Percentiles rank a stretch among this genome's conserved stretches.
Evolutionary conservation across 2,329 filamentous ascomycete species (phyloP).

Genomic region (Colletotrichum tanaceti): DNA sequence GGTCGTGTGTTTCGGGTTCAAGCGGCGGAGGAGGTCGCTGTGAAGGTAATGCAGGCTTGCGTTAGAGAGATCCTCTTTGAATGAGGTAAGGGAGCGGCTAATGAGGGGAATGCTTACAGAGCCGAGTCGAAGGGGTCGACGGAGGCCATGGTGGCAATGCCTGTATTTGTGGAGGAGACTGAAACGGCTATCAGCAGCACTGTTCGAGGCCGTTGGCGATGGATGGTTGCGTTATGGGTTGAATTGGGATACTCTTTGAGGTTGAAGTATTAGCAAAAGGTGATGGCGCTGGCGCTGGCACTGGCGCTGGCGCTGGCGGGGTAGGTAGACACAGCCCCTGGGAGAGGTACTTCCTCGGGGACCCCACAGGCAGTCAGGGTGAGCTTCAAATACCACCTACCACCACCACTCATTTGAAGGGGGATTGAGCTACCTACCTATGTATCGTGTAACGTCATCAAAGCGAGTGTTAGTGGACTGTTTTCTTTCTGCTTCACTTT

Average conservation of each 20-base stretch:
- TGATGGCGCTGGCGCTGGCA: slow-evolving; percentile 15
- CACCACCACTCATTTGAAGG: slow-evolving; percentile 17
- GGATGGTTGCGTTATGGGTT: slow-evolving; percentile 12
- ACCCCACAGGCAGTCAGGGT: slow-evolving; percentile 26
- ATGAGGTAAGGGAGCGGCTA: slow-evolving; percentile 19
- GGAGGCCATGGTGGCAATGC: slow-evolving; percentile 56
- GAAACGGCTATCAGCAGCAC: neutral
- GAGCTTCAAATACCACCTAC: slow-evolving; percentile 30
- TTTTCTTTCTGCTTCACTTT: neutral
- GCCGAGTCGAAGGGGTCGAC: slow-evolving; percentile 80
- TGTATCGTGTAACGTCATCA: slow-evolving; percentile 17
- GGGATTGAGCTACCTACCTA: slow-evolving; percentile 15
- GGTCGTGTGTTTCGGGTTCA: slow-evolving; percentile 93
- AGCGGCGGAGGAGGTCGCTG: slow-evolving; percentile 96
- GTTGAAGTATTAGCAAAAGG: slow-evolving; percentile 25
- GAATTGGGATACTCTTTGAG: slow-evolving; percentile 16
- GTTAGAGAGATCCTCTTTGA: slow-evolving; percentile 29
- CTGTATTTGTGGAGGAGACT: neutral
- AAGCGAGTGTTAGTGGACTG: neutral
- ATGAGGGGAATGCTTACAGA: slow-evolving; percentile 65
- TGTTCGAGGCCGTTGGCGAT: slow-evolving; percentile 12
- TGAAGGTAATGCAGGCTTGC: slow-evolving; percentile 2
- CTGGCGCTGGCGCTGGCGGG: slow-evolving; percentile 27
- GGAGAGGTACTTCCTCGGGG: slow-evolving; percentile 11
- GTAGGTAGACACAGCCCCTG: slow-evolving; percentile 24